Percentiles rank a stretch among this genome's conserved stretches.
phyloP scores from a whole-genome alignment of 345 rosid genomes.

The Mangifera indica region DNA sequence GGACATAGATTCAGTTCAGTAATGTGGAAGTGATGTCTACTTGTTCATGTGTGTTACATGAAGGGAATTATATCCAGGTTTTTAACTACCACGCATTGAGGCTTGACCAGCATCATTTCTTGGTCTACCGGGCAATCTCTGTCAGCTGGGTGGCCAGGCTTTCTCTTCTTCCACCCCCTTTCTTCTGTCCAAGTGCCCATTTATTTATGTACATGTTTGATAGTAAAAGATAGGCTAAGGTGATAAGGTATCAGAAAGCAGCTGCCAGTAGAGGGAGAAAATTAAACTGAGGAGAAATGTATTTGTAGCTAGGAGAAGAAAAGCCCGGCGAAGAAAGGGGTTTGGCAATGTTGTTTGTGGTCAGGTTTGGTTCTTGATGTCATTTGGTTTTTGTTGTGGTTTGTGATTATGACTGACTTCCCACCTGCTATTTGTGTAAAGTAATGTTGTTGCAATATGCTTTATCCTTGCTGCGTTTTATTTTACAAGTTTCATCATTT shows the following conservation, averaged over 20 bases:
- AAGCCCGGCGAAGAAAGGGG: slow-evolving; percentile 25
- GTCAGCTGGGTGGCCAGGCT: slow-evolving; percentile 29
- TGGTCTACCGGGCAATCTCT: slow-evolving; percentile 28
- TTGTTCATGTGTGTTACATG: slow-evolving; percentile 27
- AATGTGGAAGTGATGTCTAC: slow-evolving; percentile 22
- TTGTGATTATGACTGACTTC: slow-evolving; percentile 35
- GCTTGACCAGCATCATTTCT: slow-evolving; percentile 35
- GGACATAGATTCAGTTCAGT: slow-evolving; percentile 39
- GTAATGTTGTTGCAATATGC: slow-evolving; percentile 32
- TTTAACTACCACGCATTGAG: slow-evolving; percentile 27
- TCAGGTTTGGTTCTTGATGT: slow-evolving; percentile 17
- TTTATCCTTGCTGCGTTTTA: neutral
- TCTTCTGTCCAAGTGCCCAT: slow-evolving; percentile 19
- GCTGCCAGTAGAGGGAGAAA: slow-evolving; percentile 28
- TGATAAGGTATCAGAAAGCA: slow-evolving; percentile 29
- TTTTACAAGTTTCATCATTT: neutral
- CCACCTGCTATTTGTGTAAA: slow-evolving; percentile 34
- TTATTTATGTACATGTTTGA: slow-evolving; percentile 49
- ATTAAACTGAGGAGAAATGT: slow-evolving; percentile 30
- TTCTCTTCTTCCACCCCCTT: slow-evolving; percentile 1
- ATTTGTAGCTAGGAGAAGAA: slow-evolving; percentile 34
- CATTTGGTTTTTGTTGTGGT: slow-evolving; percentile 11
- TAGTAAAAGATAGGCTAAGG: slow-evolving; percentile 39
- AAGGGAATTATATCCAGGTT: slow-evolving; percentile 30
- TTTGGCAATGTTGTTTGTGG: slow-evolving; percentile 25